Evolutionary conservation across 2,329 filamentous ascomycete genomes (phyloP).

Genomic region (Zymoseptoria brevis): DNA sequence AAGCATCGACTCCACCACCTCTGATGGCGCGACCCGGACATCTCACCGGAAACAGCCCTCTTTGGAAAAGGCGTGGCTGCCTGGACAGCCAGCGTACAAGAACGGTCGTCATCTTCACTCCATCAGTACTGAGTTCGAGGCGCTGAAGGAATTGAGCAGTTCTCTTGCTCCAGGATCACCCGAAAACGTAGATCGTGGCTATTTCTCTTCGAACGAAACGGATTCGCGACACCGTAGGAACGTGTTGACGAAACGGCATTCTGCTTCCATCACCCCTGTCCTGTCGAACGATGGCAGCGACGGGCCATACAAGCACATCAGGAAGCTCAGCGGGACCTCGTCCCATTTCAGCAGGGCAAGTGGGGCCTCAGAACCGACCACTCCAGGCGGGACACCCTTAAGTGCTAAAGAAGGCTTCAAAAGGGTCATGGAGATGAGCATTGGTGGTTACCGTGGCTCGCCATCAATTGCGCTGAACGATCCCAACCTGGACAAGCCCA

Average conservation of each 20-base stretch:
- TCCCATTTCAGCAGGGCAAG: not conserved
- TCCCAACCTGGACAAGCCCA: constrained; percentile 26
- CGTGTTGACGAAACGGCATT: constrained; percentile 61
- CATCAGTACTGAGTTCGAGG: constrained; percentile 15
- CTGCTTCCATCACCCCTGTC: constrained; percentile 31
- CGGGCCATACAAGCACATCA: not conserved
- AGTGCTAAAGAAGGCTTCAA: not conserved
- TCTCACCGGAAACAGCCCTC: constrained; percentile 50
- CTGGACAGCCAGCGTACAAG: constrained; percentile 14
- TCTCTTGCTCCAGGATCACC: constrained; percentile 26
- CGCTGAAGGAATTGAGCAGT: constrained; percentile 26
- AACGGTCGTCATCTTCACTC: constrained; percentile 19
- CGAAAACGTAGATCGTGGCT: constrained; percentile 71
- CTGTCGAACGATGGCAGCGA: constrained; percentile 57
- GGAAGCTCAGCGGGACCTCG: not conserved
- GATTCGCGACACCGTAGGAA: constrained; percentile 49
- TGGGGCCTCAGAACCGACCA: not conserved
- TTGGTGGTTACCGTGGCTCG: constrained; percentile 21
- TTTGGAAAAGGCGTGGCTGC: constrained; percentile 50
- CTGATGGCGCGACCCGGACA: constrained; percentile 20
- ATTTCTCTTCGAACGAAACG: constrained; percentile 83
- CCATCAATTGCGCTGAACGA: constrained; percentile 10
- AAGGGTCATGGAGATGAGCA: constrained; percentile 3
- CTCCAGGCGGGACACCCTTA: not conserved
- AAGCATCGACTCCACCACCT: constrained; percentile 63